Conservation (phyloP, 2,329 filamentous ascomycete genomes). For the Claviceps purpurea region DNA sequence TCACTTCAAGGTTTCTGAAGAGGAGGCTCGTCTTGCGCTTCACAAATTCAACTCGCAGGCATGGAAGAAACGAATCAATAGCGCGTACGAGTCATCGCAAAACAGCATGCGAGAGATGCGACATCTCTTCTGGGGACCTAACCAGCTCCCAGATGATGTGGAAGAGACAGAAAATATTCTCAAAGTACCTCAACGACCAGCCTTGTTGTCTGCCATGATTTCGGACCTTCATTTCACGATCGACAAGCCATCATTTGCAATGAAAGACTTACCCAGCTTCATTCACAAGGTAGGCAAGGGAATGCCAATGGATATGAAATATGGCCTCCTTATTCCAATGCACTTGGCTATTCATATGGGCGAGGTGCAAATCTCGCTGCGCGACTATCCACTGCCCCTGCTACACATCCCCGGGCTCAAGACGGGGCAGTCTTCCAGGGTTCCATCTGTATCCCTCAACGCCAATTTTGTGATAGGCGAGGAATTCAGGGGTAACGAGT, state of each 20-base stretch:
- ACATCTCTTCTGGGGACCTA: conserved; percentile 66
- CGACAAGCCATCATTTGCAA: conserved; percentile 85
- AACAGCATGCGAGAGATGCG: conserved; percentile 68
- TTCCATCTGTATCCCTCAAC: conserved; percentile 71
- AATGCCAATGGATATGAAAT: conserved; percentile 84
- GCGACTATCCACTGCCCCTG: conserved; percentile 88
- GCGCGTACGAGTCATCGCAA: conserved; percentile 54
- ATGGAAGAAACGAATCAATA: conserved; percentile 86
- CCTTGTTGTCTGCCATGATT: conserved; percentile 66
- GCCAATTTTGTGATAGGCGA: conserved; percentile 94
- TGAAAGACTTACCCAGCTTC: conserved; percentile 70
- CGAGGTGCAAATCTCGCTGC: conserved; percentile 71
- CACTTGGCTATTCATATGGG: conserved; percentile 81
- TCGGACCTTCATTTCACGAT: conserved; percentile 74
- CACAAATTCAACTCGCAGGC: conserved; percentile 73
- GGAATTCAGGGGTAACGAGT: conserved; percentile 72
- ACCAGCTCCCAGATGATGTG: conserved; percentile 67
- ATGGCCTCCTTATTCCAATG: conserved; percentile 81
- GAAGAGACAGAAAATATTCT: conserved; percentile 78
- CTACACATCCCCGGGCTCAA: conserved; percentile 80
- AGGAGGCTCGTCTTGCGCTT: conserved; percentile 63
- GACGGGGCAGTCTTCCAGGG: conserved; percentile 60
- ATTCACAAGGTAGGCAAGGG: conserved; percentile 88
- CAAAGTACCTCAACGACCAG: conserved; percentile 71
- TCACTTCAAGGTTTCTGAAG: conserved; percentile 56